Conservation (phyloP, 1,284 basidiomycete genomes). For the Cutaneotrichosporon arboriforme region DNA sequence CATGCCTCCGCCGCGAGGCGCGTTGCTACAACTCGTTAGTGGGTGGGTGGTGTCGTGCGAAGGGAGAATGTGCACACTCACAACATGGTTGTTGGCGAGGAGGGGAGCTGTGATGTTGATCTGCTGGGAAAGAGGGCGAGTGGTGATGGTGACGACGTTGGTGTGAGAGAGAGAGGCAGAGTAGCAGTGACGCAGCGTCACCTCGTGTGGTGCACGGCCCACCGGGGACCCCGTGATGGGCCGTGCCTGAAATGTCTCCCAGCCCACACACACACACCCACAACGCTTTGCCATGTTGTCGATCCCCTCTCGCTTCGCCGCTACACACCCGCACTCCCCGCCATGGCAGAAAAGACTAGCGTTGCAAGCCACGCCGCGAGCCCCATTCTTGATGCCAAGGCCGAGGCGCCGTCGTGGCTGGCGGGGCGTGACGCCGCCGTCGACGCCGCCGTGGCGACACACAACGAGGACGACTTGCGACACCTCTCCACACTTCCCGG, state of each 20-base stretch:
- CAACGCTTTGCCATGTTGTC: background rate
- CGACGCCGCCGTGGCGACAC: slow-evolving; percentile 26
- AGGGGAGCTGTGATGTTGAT: background rate
- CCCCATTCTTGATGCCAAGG: background rate
- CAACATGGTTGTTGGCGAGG: slow-evolving; percentile 29
- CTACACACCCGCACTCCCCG: background rate
- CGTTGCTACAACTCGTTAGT: no score
- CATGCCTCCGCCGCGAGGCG: slow-evolving; percentile 22
- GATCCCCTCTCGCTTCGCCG: background rate
- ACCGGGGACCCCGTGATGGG: no score
- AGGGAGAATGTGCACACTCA: slow-evolving; percentile 1
- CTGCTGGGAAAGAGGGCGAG: background rate
- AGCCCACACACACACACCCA: background rate
- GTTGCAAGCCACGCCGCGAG: no score
- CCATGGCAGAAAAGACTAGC: no score
- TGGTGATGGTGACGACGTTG: slow-evolving; percentile 1
- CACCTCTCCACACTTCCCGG: slow-evolving; percentile 39
- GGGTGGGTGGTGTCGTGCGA: no score
- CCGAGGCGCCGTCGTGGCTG: slow-evolving; percentile 22
- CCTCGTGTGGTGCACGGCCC: no score
- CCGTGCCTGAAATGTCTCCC: background rate
- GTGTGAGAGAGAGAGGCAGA: no score
- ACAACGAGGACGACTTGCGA: slow-evolving; percentile 30
- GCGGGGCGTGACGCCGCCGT: slow-evolving; percentile 28
- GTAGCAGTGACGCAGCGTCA: no score